These are phyloP conservation scores for Syzygium aromaticum DNA, from an alignment of 345 rosid species.

Conservation along the genomic window DNA sequence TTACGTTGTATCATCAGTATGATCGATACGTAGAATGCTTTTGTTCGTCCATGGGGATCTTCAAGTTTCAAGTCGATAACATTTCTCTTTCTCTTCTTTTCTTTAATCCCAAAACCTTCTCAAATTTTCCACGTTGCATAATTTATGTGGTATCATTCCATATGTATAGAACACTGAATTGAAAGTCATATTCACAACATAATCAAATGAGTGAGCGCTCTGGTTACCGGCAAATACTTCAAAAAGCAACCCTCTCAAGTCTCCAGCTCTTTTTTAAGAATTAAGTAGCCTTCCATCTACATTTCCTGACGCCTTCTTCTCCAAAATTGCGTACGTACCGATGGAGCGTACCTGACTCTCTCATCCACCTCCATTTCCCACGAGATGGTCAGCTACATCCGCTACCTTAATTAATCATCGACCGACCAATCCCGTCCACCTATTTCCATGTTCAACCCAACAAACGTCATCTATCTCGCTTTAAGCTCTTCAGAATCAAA, in stretches of 20 bases:
- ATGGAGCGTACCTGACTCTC: neutral
- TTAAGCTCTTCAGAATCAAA: no score
- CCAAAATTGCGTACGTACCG: neutral
- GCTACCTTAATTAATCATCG: no score
- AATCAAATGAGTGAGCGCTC: neutral
- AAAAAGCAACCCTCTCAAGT: neutral
- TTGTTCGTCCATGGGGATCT: neutral
- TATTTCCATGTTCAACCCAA: no score
- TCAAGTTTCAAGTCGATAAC: neutral
- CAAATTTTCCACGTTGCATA: neutral
- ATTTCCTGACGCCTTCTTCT: neutral
- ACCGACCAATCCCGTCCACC: no score
- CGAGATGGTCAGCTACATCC: neutral
- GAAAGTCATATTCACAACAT: neutral
- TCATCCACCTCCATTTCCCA: neutral
- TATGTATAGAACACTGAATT: neutral
- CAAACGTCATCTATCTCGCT: no score
- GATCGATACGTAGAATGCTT: fast-evolving
- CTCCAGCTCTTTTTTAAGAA: neutral
- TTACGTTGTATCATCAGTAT: fast-evolving
- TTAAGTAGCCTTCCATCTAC: neutral
- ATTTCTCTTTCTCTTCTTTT: no score
- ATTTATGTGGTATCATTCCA: neutral
- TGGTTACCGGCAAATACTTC: neutral
- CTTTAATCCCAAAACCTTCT: neutral